Conservation (phyloP, 2,329 filamentous ascomycete species). For the Ophiocordyceps camponoti-saundersi region DNA sequence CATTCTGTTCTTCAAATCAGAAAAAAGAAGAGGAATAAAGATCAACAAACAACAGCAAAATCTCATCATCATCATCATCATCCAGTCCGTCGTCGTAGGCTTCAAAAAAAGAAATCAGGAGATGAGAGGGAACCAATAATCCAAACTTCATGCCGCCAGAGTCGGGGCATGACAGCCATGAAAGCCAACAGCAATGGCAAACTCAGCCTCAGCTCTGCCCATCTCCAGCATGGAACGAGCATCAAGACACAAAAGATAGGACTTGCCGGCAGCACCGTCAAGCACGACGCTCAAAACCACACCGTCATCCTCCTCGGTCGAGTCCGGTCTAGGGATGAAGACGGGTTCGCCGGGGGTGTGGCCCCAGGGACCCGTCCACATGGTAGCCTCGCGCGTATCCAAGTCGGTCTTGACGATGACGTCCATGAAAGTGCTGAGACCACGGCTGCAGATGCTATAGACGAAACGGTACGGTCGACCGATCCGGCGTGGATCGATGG, state of each 20-base stretch:
- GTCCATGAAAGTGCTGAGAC: constrained; percentile 43
- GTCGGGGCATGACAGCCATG: constrained; percentile 36
- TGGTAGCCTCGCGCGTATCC: constrained; percentile 27
- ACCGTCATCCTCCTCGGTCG: constrained; percentile 42
- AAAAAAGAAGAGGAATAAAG: too few species aligned
- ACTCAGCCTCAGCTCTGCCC: constrained; percentile 44
- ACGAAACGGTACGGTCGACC: constrained; percentile 40
- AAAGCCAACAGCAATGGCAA: constrained; percentile 45
- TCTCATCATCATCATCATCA: too few species aligned
- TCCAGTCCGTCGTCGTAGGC: too few species aligned
- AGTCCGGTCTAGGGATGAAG: constrained; percentile 34
- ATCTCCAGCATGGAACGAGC: constrained; percentile 45
- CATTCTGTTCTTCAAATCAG: too few species aligned
- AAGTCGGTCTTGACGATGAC: constrained; percentile 49
- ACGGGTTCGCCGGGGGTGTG: constrained; percentile 56
- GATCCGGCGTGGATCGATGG: constrained; percentile 40
- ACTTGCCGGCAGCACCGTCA: constrained; percentile 38
- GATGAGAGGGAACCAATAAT: too few species aligned
- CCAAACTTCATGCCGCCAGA: not conserved
- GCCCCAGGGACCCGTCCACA: constrained; percentile 39
- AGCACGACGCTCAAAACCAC: constrained; percentile 46
- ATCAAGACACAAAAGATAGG: constrained; percentile 50
- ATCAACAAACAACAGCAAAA: too few species aligned
- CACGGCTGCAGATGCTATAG: constrained; percentile 39
- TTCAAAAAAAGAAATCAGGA: too few species aligned